A percentile compares a stretch with the other conserved stretches of the same genome.
Conservation (phyloP, 345 rosid genomes). For the Hibiscus syriacus region DNA sequence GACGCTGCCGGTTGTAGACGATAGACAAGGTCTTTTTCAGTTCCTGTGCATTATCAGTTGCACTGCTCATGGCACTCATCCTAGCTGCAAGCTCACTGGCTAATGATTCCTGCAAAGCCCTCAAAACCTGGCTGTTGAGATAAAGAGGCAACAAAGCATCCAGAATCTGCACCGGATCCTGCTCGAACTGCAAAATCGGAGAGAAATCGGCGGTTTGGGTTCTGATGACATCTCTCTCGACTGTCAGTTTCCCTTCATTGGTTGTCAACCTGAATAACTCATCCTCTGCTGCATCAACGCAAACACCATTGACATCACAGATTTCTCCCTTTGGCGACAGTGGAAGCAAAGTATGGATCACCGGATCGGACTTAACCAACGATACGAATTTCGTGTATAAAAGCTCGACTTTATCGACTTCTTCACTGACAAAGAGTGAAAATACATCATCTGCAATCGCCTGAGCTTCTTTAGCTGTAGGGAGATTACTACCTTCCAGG, state of each 20-base stretch:
- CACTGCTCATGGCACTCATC: constrained; percentile 93
- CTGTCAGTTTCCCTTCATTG: constrained; percentile 76
- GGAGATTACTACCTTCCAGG: constrained; percentile 38
- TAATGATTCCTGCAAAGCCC: constrained; percentile 86
- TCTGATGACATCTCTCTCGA: constrained; percentile 68
- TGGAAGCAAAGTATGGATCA: constrained; percentile 84
- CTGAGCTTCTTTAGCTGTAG: constrained; percentile 73
- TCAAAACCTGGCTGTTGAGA: constrained; percentile 87
- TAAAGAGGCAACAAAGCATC: constrained; percentile 88
- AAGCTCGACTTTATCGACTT: constrained; percentile 93
- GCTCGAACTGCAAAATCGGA: constrained; percentile 86
- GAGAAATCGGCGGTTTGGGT: constrained; percentile 54
- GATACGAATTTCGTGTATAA: constrained; percentile 91
- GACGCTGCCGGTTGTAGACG: constrained; percentile 72
- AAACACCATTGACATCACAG: constrained; percentile 75
- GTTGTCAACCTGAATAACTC: constrained; percentile 90
- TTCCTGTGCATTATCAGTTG: constrained; percentile 75
- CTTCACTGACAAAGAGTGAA: constrained; percentile 70
- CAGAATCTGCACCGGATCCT: constrained; percentile 92
- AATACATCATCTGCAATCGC: constrained; percentile 64
- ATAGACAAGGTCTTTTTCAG: constrained; percentile 59
- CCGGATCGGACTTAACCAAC: constrained; percentile 75
- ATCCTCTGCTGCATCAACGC: constrained; percentile 95
- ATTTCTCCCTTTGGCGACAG: constrained; percentile 87
- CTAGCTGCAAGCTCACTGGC: constrained; percentile 95